phyloP scores from a whole-genome alignment of 1,139 yeast genomes.

The Diutina rugosa region DNA sequence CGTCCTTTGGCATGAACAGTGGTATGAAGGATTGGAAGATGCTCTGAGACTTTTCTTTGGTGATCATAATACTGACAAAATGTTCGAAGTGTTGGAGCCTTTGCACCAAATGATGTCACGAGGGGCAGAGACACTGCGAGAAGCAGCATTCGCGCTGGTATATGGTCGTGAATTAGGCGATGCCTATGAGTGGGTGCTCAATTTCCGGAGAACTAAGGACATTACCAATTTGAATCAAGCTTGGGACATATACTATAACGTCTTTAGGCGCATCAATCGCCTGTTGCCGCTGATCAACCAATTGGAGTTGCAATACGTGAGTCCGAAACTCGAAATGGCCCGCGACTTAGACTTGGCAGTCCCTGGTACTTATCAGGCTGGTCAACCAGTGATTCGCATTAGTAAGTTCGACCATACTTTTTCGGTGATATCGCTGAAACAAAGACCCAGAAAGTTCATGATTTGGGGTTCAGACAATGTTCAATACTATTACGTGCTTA shows the following conservation, averaged over 20 bases:
- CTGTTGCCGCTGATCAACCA: conserved; percentile 82
- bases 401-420: conserved; percentile 69
- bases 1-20: conserved; percentile 93
- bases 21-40: conserved; percentile 97
- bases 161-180: conserved; percentile 89
- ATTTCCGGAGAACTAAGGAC: conserved; percentile 76
- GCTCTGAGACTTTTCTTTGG: conserved; percentile 91
- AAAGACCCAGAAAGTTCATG: conserved; percentile 78
- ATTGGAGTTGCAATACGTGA: conserved; percentile 82
- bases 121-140: conserved; percentile 90
- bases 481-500: conserved; percentile 65
- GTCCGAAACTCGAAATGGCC: conserved; percentile 77
- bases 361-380: conserved; percentile 88
- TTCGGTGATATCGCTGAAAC: conserved; percentile 89
- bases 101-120: conserved; percentile 68
- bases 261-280: conserved; percentile 80
- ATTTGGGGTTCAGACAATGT: conserved; percentile 87
- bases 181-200: conserved; percentile 88
- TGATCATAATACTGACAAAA: conserved; percentile 87
- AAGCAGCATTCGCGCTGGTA: conserved; percentile 83
- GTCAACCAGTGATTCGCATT: conserved; percentile 66
- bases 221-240: conserved; percentile 87
- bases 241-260: conserved; percentile 93
- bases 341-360: conserved; percentile 75
- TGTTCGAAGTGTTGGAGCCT: conserved; percentile 87